Conservation (phyloP, 176 grass and related monocot species). For the Paspalum vaginatum region DNA sequence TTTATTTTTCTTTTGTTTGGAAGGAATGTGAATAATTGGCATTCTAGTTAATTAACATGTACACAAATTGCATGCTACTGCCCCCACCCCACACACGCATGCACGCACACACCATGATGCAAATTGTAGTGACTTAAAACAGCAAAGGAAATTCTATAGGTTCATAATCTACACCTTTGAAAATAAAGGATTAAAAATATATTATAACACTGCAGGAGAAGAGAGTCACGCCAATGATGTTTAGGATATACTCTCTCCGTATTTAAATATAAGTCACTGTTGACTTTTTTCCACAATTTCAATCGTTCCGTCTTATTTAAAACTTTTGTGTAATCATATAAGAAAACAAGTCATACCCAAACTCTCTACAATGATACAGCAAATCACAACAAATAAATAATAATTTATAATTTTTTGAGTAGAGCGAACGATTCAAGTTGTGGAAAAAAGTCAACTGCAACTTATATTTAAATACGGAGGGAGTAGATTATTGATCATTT, state of each 20-base stretch:
- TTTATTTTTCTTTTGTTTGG: conserved; percentile 7
- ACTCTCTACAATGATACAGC: too few species aligned
- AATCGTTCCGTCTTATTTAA: too few species aligned
- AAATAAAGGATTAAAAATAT: conserved; percentile 22
- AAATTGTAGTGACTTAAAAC: background rate
- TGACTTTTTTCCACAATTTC: too few species aligned
- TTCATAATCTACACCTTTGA: conserved; percentile 15
- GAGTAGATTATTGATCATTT: background rate
- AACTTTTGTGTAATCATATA: too few species aligned
- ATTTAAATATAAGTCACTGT: too few species aligned
- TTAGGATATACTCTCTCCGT: too few species aligned
- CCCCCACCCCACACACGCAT: background rate
- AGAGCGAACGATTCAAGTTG: too few species aligned
- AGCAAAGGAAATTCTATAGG: background rate
- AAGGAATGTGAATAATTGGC: background rate
- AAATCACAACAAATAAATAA: too few species aligned
- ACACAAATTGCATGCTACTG: background rate
- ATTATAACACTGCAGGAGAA: background rate
- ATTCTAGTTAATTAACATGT: background rate
- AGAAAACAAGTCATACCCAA: too few species aligned
- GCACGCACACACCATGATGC: background rate
- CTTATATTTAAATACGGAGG: too few species aligned
- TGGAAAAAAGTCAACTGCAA: too few species aligned
- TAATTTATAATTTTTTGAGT: too few species aligned
- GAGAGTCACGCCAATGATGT: conserved; percentile 20